These are phyloP conservation scores for Annulohypoxylon maeteangense DNA, from an alignment of 495 filamentous ascomycete genomes.

Conservation along the genomic window DNA sequence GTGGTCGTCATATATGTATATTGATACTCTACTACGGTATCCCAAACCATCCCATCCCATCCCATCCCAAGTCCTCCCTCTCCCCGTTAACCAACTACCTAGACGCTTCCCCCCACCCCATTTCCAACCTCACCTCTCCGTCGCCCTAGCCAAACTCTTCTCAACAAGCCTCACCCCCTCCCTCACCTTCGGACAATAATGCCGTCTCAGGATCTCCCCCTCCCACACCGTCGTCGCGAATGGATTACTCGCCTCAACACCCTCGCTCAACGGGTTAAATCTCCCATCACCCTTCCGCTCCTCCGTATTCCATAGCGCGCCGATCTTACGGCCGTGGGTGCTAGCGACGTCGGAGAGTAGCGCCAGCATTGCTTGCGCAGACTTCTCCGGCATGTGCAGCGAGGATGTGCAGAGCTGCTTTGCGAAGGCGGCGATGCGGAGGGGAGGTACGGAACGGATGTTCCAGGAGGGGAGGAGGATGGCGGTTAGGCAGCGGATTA, in stretches of 20 bases:
- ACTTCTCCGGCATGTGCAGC: slow-evolving; percentile 91
- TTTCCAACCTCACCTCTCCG: slow-evolving; percentile 20
- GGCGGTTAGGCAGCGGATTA: slow-evolving; percentile 83
- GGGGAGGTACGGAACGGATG: slow-evolving; percentile 71
- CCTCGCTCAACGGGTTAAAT: slow-evolving; percentile 60
- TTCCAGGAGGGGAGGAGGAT: slow-evolving; percentile 75
- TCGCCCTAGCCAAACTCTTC: slow-evolving; percentile 57
- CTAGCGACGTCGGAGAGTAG: slow-evolving; percentile 79
- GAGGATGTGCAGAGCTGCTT: slow-evolving; percentile 87
- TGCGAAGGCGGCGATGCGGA: slow-evolving; percentile 88
- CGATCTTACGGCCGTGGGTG: slow-evolving; percentile 74
- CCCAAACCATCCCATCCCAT: not conserved
- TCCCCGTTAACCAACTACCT: not conserved
- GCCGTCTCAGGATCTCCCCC: slow-evolving; percentile 82
- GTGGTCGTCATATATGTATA: not conserved
- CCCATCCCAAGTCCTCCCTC: not conserved
- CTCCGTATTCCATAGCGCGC: slow-evolving; percentile 82
- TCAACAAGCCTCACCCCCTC: slow-evolving; percentile 79
- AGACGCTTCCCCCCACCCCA: too few relatives aligned
- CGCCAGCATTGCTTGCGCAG: slow-evolving; percentile 76
- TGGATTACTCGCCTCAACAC: slow-evolving; percentile 57
- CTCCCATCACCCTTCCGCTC: slow-evolving; percentile 79
- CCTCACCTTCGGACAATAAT: slow-evolving; percentile 87
- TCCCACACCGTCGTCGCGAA: slow-evolving; percentile 94
- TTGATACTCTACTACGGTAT: not conserved